A percentile compares a stretch with the other conserved stretches of the same genome.
Evolutionary conservation across 2,329 filamentous ascomycete species (phyloP).

Genomic region (Botrytis fragariae): DNA sequence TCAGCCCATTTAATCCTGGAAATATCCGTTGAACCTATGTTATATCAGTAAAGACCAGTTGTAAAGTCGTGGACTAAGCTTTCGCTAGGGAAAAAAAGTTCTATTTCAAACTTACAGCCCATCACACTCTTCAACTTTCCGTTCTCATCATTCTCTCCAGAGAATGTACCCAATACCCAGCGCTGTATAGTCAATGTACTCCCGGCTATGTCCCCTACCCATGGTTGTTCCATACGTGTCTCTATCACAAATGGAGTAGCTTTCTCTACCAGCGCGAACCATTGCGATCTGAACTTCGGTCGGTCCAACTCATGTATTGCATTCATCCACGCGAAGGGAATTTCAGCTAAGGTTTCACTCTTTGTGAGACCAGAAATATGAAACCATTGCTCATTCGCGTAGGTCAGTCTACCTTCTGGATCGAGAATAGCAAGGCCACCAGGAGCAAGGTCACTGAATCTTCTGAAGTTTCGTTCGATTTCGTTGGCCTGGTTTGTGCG

Average conservation of each 20-base stretch:
- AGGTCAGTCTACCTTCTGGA: conserved; percentile 17
- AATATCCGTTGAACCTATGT: conserved; percentile 73
- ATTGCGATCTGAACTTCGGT: conserved; percentile 16
- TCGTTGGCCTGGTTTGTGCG: conserved; percentile 59
- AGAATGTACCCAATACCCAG: conserved; percentile 75
- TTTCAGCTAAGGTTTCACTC: neutral
- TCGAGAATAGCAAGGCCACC: conserved; percentile 44
- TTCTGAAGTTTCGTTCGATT: conserved; percentile 72
- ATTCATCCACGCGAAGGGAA: conserved; percentile 10
- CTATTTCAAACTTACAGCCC: conserved; percentile 42
- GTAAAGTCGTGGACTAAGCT: conserved; percentile 32
- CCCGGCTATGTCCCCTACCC: conserved; percentile 54
- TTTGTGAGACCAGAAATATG: conserved; percentile 15
- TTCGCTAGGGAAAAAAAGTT: neutral
- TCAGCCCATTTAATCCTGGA: conserved; percentile 71
- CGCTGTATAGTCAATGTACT: conserved; percentile 67
- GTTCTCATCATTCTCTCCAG: conserved; percentile 64
- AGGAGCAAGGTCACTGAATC: conserved; percentile 78
- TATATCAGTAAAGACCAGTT: conserved; percentile 38
- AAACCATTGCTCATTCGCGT: conserved; percentile 23
- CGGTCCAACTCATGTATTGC: conserved; percentile 17
- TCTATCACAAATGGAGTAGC: conserved; percentile 14
- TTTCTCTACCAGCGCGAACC: conserved; percentile 16
- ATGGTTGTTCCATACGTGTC: conserved; percentile 19
- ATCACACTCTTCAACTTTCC: conserved; percentile 72